These are phyloP conservation scores for Linanthus parryae DNA, from an alignment of 148 eudicot genomes.

Conservation along the genomic window DNA sequence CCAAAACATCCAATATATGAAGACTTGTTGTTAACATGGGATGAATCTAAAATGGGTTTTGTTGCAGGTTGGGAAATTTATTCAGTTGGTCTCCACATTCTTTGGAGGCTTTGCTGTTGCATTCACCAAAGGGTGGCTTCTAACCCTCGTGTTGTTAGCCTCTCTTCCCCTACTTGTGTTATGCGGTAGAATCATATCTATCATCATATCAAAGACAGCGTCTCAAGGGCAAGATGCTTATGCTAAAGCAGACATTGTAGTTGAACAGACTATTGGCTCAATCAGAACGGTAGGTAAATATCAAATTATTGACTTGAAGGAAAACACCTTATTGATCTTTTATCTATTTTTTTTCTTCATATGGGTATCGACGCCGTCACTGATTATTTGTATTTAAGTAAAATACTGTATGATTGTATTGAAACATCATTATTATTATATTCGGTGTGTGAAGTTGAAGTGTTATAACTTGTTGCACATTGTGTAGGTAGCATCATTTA, in stretches of 20 bases:
- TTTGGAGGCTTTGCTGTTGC: slow-evolving; percentile 76
- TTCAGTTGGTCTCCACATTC: slow-evolving; percentile 56
- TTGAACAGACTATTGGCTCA: slow-evolving; percentile 74
- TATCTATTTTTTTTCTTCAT: too few relatives aligned
- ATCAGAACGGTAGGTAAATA: slow-evolving; percentile 74
- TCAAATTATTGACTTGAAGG: neutral
- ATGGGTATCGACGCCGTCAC: too few relatives aligned
- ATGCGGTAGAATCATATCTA: slow-evolving; percentile 44
- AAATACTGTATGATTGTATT: too few relatives aligned
- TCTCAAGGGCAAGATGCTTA: slow-evolving; percentile 54
- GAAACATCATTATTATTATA: neutral
- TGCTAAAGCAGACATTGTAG: slow-evolving; percentile 62
- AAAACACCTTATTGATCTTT: too few relatives aligned
- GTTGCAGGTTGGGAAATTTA: slow-evolving; percentile 67
- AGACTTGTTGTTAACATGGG: neutral
- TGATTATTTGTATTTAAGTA: too few relatives aligned
- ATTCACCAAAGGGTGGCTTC: slow-evolving; percentile 73
- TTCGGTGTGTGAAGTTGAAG: neutral
- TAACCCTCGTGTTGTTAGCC: slow-evolving; percentile 59
- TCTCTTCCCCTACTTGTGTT: slow-evolving; percentile 48
- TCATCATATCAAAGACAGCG: slow-evolving; percentile 42
- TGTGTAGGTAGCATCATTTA: slow-evolving; percentile 71
- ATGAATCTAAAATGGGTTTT: too few relatives aligned
- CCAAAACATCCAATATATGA: neutral
- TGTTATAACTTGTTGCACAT: neutral